Conservation (phyloP, 345 rosid species). For the Salix caprea region DNA sequence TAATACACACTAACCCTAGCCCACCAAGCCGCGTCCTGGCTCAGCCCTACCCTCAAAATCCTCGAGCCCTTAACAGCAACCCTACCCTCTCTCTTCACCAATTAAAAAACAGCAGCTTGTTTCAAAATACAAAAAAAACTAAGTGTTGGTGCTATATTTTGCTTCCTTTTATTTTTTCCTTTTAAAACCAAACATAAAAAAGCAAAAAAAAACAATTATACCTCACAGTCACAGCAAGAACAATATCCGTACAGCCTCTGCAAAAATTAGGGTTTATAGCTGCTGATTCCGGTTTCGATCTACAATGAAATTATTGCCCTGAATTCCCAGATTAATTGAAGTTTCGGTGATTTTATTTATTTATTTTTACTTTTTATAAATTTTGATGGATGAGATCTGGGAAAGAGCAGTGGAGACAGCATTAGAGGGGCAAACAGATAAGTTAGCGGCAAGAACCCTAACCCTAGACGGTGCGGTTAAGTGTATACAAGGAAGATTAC, state of each 20-base stretch:
- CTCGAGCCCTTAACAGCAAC: background rate
- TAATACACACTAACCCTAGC: constrained; percentile 21
- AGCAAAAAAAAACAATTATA: background rate
- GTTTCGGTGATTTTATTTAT: background rate
- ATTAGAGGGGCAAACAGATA: constrained; percentile 55
- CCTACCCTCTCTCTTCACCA: constrained; percentile 6
- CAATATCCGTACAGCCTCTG: constrained; percentile 12
- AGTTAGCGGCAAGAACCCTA: constrained; percentile 31
- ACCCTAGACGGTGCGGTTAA: constrained; percentile 79
- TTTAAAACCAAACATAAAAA: background rate
- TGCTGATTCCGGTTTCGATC: background rate
- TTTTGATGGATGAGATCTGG: constrained; percentile 76
- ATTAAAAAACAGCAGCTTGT: constrained; percentile 7
- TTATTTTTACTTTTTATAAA: background rate
- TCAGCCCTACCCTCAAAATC: no score
- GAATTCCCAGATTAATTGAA: background rate
- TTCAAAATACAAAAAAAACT: background rate
- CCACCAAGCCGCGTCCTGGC: background rate
- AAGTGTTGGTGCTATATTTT: background rate
- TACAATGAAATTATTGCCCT: background rate
- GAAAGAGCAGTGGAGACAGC: constrained; percentile 70
- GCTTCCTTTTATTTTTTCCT: background rate
- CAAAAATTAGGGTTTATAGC: constrained; percentile 21
- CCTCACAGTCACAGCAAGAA: background rate
- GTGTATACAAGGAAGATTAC: constrained; percentile 59